Evolutionary conservation across 768 basidiomycete species (phyloP).

Genomic region (Serendipita sp.): DNA sequence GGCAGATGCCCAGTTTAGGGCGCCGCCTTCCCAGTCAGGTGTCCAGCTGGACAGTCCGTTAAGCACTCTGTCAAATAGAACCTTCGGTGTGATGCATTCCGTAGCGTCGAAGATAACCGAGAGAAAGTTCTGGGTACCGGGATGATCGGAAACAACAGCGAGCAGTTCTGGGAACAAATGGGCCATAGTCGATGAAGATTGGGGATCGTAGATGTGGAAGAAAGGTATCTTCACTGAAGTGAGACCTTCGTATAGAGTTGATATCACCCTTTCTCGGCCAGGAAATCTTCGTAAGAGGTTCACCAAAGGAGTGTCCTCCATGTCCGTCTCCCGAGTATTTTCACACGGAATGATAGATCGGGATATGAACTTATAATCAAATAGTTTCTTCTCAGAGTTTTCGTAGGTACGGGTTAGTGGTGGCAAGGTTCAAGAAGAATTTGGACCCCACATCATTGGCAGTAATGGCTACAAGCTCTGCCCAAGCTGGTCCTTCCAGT

Average conservation of each 20-base stretch:
- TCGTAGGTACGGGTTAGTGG: no score
- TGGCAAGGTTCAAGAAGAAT: background rate
- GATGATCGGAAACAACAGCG: background rate
- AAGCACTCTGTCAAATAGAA: constrained; percentile 51
- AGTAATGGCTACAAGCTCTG: constrained; percentile 2
- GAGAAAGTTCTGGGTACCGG: constrained; percentile 4
- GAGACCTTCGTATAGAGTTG: background rate
- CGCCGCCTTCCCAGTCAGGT: constrained; percentile 43
- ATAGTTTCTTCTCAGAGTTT: no score
- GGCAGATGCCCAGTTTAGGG: constrained; percentile 35
- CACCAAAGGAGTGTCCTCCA: background rate
- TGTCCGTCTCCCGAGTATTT: background rate
- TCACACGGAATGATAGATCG: no score
- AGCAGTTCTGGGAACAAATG: background rate
- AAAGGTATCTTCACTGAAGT: constrained; percentile 34
- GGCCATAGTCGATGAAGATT: constrained; percentile 30
- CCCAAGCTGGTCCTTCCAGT: background rate
- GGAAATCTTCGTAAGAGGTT: background rate
- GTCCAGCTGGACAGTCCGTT: constrained; percentile 42
- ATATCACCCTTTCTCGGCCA: background rate
- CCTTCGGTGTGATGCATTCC: constrained; percentile 40
- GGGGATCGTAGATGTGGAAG: constrained; percentile 47
- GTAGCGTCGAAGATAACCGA: constrained; percentile 6
- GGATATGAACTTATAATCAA: no score
- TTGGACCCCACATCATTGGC: background rate